Percentiles rank a stretch among this genome's conserved stretches.
Conservation (phyloP, 306 rosid genomes). For the Prunus mume region DNA sequence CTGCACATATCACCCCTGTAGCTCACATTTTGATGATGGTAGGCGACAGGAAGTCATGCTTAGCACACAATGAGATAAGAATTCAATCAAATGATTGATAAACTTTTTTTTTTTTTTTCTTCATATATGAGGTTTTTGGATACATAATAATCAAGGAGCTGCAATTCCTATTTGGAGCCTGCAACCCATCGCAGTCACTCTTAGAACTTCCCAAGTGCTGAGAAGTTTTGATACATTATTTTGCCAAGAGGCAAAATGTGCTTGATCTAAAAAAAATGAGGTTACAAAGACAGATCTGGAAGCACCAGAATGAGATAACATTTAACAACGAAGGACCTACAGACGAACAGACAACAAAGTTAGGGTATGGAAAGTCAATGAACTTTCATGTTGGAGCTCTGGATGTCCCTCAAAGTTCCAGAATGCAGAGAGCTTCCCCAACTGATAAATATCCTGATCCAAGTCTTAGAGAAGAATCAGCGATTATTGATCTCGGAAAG, state of each 20-base stretch:
- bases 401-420: slow-evolving; percentile 18
- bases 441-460: slow-evolving; percentile 10
- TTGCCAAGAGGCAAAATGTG: slow-evolving; percentile 21
- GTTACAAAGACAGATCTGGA: slow-evolving; percentile 45
- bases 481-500: slow-evolving; percentile 41
- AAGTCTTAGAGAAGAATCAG: slow-evolving; percentile 21
- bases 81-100: not conserved
- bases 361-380: slow-evolving; percentile 15
- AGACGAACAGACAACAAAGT: slow-evolving; percentile 3
- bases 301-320: slow-evolving; percentile 39
- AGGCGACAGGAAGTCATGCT: not conserved
- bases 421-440: slow-evolving; percentile 12
- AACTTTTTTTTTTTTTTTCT: not conserved
- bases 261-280: slow-evolving; percentile 27
- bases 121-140: slow-evolving; percentile 15
- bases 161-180: slow-evolving; percentile 29
- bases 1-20: not conserved
- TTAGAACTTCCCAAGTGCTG: slow-evolving; percentile 20
- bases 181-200: slow-evolving; percentile 21
- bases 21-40: not conserved
- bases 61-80: not conserved
- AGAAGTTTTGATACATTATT: slow-evolving; percentile 28
- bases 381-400: slow-evolving; percentile 20
- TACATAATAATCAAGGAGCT: slow-evolving; percentile 31
- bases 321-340: slow-evolving; percentile 17